Conservation (phyloP, 2,329 filamentous ascomycete genomes). For the Bipolaris bicolor region DNA sequence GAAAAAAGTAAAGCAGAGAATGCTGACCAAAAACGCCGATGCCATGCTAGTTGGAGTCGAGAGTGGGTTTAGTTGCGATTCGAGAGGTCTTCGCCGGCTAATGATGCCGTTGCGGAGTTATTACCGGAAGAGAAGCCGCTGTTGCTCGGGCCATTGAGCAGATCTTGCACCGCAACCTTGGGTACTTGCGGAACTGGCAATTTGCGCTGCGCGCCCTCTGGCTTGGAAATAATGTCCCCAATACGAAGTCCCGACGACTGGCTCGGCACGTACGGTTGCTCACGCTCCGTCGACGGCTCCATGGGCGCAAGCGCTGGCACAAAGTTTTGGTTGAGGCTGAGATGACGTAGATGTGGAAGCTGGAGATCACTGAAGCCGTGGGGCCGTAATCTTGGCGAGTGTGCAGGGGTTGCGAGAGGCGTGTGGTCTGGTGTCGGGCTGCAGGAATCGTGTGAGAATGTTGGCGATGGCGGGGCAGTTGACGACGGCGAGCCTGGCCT, state of each 20-base stretch:
- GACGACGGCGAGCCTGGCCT: conserved; percentile 93
- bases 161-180: conserved; percentile 85
- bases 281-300: conserved; percentile 68
- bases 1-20: conserved; percentile 31
- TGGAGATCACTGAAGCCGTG: conserved; percentile 75
- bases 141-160: conserved; percentile 65
- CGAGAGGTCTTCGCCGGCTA: conserved; percentile 64
- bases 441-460: conserved; percentile 92
- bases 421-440: conserved; percentile 97
- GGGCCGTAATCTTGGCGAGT: conserved; percentile 88
- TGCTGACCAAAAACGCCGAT: conserved; percentile 44
- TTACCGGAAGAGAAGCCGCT: conserved; percentile 75
- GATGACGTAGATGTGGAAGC: conserved; percentile 81
- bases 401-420: conserved; percentile 94
- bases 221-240: conserved; percentile 88
- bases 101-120: conserved; percentile 77
- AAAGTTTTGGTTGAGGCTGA: conserved; percentile 65
- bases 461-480: conserved; percentile 93
- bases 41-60: conserved; percentile 30
- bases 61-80: conserved; percentile 41
- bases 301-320: conserved; percentile 72
- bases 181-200: conserved; percentile 89
- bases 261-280: conserved; percentile 64
- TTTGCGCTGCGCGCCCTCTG: conserved; percentile 87
- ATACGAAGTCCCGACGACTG: conserved; percentile 74